These are phyloP conservation scores for Mentha longifolia DNA, from an alignment of 257 asterid species.

Conservation along the genomic window DNA sequence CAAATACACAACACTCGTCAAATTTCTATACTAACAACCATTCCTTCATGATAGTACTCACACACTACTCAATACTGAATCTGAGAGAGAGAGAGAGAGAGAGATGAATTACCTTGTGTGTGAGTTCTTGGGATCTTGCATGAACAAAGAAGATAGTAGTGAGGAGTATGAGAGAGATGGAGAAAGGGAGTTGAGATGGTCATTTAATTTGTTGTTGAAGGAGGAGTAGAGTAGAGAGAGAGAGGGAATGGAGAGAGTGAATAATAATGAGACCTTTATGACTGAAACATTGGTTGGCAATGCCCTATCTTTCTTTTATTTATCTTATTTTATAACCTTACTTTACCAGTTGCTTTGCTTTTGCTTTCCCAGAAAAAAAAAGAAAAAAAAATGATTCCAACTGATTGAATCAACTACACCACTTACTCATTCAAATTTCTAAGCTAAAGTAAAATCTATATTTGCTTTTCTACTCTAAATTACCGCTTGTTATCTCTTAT, in stretches of 20 bases:
- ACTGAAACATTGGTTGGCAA: conserved; percentile 48
- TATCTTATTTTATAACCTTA: conserved; percentile 29
- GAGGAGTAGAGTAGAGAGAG: neutral
- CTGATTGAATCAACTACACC: conserved; percentile 29
- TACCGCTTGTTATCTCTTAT: too few relatives aligned
- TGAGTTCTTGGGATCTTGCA: conserved; percentile 59
- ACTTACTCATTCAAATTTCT: conserved; percentile 30
- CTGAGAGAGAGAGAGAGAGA: conserved; percentile 15
- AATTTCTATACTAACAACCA: neutral
- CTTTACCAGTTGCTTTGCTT: conserved; percentile 40
- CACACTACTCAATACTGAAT: too few relatives aligned
- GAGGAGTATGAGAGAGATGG: conserved; percentile 28
- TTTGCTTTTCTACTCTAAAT: conserved; percentile 23
- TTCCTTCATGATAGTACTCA: too few relatives aligned
- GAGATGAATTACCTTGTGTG: conserved; percentile 42
- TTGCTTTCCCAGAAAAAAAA: conserved; percentile 54
- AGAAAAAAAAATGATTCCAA: conserved; percentile 42
- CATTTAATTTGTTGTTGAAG: conserved; percentile 41
- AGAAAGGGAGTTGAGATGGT: conserved; percentile 42
- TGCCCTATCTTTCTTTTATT: conserved; percentile 43
- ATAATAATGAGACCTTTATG: conserved; percentile 39
- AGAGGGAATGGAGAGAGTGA: neutral
- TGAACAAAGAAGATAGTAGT: conserved; percentile 43
- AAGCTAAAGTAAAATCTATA: conserved; percentile 22
- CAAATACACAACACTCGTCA: conserved; percentile 1